These are phyloP conservation scores for Sporothrix curviconia DNA, from an alignment of 2,329 filamentous ascomycete genomes.

Conservation along the genomic window DNA sequence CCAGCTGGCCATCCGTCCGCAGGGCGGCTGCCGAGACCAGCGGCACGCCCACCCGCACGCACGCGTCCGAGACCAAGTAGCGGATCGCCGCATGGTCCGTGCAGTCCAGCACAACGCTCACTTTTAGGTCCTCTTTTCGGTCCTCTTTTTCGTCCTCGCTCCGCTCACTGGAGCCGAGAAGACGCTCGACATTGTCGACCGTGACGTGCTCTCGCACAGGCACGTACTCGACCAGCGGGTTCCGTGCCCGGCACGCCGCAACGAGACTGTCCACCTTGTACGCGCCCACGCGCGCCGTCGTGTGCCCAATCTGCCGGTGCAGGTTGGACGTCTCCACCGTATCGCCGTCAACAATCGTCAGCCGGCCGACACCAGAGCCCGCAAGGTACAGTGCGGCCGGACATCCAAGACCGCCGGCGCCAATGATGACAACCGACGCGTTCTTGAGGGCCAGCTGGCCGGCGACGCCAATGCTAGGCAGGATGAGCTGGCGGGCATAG, in stretches of 20 bases:
- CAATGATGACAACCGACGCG: slow-evolving; percentile 71
- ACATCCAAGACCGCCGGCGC: slow-evolving; percentile 83
- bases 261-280: slow-evolving; percentile 76
- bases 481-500: slow-evolving; percentile 86
- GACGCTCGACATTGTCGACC: slow-evolving; percentile 58
- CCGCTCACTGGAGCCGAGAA: slow-evolving; percentile 42
- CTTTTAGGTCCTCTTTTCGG: too few relatives aligned
- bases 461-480: slow-evolving; percentile 70
- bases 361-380: slow-evolving; percentile 74
- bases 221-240: slow-evolving; percentile 61
- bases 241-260: slow-evolving; percentile 55
- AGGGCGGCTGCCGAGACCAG: slow-evolving; percentile 87
- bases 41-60: slow-evolving; percentile 69
- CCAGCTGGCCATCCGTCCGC: slow-evolving; percentile 81
- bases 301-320: slow-evolving; percentile 84
- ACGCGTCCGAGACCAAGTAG: slow-evolving; percentile 87
- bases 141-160: not conserved
- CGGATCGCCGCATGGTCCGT: slow-evolving; percentile 89
- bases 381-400: slow-evolving; percentile 90
- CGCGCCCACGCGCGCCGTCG: slow-evolving; percentile 61
- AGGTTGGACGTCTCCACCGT: slow-evolving; percentile 83
- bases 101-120: slow-evolving; percentile 90
- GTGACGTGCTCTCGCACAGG: slow-evolving; percentile 59
- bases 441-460: slow-evolving; percentile 69
- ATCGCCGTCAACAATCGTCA: slow-evolving; percentile 85